These are phyloP conservation scores for Ogataea nitratoaversa DNA, from an alignment of 805 yeast species.

Conservation along the genomic window DNA sequence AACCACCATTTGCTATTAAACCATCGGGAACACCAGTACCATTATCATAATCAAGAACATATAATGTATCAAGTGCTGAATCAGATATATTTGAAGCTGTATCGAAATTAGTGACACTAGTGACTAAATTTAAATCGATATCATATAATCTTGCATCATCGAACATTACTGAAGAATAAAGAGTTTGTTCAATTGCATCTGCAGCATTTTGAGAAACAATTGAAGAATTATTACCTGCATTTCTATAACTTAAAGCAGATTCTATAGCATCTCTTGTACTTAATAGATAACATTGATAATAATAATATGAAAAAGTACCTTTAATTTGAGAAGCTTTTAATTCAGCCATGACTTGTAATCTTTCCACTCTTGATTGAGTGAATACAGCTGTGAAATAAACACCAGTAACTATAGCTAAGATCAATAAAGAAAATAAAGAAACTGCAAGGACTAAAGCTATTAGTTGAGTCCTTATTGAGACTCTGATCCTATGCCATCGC, in stretches of 20 bases:
- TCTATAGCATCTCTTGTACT: constrained; percentile 59
- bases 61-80: constrained; percentile 39
- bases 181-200: constrained; percentile 52
- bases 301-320: constrained; percentile 59
- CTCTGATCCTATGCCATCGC: constrained; percentile 33
- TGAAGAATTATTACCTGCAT: constrained; percentile 67
- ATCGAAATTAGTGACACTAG: constrained; percentile 35
- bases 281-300: constrained; percentile 66
- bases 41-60: constrained; percentile 22
- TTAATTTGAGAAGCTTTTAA: constrained; percentile 74
- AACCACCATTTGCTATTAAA: constrained; percentile 40
- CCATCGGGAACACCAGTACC: constrained; percentile 37
- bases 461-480: constrained; percentile 73
- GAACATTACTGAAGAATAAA: constrained; percentile 60
- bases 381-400: constrained; percentile 66
- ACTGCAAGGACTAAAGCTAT: constrained; percentile 65
- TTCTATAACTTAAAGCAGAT: constrained; percentile 53
- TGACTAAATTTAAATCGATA: constrained; percentile 45
- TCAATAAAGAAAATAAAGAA: constrained; percentile 58
- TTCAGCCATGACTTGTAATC: constrained; percentile 73
- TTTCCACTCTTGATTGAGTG: constrained; percentile 59
- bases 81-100: constrained; percentile 27
- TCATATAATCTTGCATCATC: constrained; percentile 68
- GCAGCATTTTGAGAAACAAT: constrained; percentile 43
- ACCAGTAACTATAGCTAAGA: constrained; percentile 72